Evolutionary conservation across 495 filamentous ascomycete species (phyloP).

Genomic region (Penicillium fimorum): DNA sequence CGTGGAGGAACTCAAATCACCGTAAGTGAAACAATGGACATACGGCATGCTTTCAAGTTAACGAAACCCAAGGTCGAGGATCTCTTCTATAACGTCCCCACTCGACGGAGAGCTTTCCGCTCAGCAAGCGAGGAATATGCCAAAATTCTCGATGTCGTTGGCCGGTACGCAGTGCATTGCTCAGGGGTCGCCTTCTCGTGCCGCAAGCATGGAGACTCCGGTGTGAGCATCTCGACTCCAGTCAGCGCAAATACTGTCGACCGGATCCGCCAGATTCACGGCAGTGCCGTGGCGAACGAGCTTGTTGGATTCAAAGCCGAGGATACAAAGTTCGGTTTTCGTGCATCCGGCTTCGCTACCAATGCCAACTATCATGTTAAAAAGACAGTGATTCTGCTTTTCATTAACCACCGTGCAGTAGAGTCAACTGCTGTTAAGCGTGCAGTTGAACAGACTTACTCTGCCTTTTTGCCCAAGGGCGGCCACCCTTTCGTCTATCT

Average conservation of each 20-base stretch:
- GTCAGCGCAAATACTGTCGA: constrained; percentile 68
- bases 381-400: constrained; percentile 82
- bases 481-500: constrained; percentile 95
- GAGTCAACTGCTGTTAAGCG: constrained; percentile 89
- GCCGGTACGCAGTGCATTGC: constrained; percentile 95
- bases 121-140: constrained; percentile 94
- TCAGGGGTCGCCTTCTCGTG: constrained; percentile 87
- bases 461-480: constrained; percentile 86
- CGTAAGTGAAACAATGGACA: constrained; percentile 40
- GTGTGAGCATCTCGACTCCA: constrained; percentile 75
- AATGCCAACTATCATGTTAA: constrained; percentile 98
- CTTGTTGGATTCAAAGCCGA: constrained; percentile 72
- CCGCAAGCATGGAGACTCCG: constrained; percentile 91
- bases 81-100: constrained; percentile 94
- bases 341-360: constrained; percentile 74
- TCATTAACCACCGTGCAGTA: constrained; percentile 97
- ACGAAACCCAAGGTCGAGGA: constrained; percentile 70
- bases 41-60: constrained; percentile 4
- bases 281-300: constrained; percentile 83
- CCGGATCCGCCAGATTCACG: constrained; percentile 87
- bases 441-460: constrained; percentile 87
- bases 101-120: constrained; percentile 82
- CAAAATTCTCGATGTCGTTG: constrained; percentile 94
- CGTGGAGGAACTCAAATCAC: constrained; percentile 96
- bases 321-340: constrained; percentile 80